Percentiles rank a stretch among this genome's conserved stretches.
Evolutionary conservation across 495 filamentous ascomycete species (phyloP).

Genomic region (Neurospora sp.): DNA sequence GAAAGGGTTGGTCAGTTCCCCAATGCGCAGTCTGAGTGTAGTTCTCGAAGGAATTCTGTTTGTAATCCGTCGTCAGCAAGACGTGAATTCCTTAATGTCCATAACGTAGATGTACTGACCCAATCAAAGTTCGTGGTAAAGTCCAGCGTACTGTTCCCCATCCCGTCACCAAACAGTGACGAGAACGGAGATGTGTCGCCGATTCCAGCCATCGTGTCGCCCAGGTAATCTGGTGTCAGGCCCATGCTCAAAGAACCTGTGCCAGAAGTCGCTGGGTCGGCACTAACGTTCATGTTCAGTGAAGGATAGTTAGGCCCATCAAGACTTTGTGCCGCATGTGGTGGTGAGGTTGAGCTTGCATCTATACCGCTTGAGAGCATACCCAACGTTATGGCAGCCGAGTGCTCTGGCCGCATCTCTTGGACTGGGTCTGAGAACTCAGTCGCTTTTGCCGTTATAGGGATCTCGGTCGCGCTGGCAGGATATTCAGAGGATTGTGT

Average conservation of each 20-base stretch:
- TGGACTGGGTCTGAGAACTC: conserved; percentile 13
- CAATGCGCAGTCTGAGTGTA: conserved; percentile 39
- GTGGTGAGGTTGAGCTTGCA: conserved; percentile 38
- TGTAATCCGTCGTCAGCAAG: not conserved
- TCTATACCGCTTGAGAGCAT: conserved; percentile 61
- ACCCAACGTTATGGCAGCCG: conserved; percentile 72
- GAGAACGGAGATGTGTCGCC: conserved; percentile 45
- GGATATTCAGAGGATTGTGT: conserved; percentile 11
- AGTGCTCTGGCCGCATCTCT: conserved; percentile 46
- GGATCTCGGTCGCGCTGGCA: conserved; percentile 2
- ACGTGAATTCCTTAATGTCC: not conserved
- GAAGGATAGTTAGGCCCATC: not conserved
- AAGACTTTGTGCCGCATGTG: not conserved
- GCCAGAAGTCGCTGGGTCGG: conserved; percentile 4
- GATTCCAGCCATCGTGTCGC: conserved; percentile 44
- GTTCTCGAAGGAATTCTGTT: conserved; percentile 39
- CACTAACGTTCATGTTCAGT: not conserved
- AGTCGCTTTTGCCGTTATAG: conserved; percentile 24
- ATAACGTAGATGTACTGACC: conserved; percentile 40
- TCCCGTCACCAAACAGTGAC: conserved; percentile 30
- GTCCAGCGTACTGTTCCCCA: conserved; percentile 33
- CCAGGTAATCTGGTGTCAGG: conserved; percentile 40
- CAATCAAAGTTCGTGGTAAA: conserved; percentile 60
- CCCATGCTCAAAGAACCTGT: conserved; percentile 16
- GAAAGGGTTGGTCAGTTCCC: conserved; percentile 35